Evolutionary conservation across 2,329 filamentous ascomycete species (phyloP).

Genomic region (Diplocarpon rosae): DNA sequence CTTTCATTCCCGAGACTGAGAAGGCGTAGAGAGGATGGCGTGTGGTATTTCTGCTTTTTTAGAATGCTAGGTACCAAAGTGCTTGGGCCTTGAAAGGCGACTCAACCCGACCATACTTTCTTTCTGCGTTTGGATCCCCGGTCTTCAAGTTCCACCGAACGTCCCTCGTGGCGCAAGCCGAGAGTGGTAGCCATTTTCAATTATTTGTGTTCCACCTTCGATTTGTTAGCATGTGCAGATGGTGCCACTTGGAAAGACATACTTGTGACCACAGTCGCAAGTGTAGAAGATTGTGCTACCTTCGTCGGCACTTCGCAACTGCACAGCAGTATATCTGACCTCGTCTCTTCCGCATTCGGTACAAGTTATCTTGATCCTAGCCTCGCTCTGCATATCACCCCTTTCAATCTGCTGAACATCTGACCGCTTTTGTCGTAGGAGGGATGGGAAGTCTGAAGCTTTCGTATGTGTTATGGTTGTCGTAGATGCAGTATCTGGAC

Average conservation of each 20-base stretch:
- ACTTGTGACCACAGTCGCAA: constrained; percentile 81
- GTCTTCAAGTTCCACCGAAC: too few species aligned
- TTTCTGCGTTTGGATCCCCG: neutral
- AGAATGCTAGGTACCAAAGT: constrained; percentile 25
- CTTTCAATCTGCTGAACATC: constrained; percentile 71
- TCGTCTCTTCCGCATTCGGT: constrained; percentile 71
- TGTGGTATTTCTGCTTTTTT: constrained; percentile 2
- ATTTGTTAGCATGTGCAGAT: neutral
- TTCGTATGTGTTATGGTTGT: constrained; percentile 77
- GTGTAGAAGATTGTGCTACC: constrained; percentile 85
- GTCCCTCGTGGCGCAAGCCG: neutral
- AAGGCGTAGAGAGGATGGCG: constrained; percentile 10
- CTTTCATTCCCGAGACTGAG: constrained; percentile 61
- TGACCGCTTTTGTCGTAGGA: constrained; percentile 78
- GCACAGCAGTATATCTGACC: constrained; percentile 75
- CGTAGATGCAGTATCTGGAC: constrained; percentile 57
- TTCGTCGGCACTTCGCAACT: constrained; percentile 88
- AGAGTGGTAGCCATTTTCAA: constrained; percentile 14
- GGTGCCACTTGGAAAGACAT: constrained; percentile 27
- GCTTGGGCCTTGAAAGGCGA: constrained; percentile 25
- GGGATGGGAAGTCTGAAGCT: constrained; percentile 78
- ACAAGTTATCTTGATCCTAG: constrained; percentile 58
- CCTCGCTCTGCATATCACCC: constrained; percentile 66
- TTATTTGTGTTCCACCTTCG: constrained; percentile 30
- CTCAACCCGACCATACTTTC: constrained; percentile 3